Evolutionary conservation across 2,329 filamentous ascomycete species (phyloP).

Genomic region (Trichoderma afroharzianum): DNA sequence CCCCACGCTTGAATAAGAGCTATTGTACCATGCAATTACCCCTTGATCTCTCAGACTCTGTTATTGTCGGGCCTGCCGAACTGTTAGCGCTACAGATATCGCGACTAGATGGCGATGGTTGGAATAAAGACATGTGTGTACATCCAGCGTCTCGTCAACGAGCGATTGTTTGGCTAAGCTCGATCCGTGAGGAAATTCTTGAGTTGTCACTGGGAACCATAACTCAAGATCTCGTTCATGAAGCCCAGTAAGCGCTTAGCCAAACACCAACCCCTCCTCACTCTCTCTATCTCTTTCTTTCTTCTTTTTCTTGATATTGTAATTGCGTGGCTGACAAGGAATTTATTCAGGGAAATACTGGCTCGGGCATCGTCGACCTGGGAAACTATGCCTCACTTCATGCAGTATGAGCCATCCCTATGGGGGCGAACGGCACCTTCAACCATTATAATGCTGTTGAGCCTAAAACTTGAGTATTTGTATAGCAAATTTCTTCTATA

Average conservation of each 20-base stretch:
- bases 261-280: neutral
- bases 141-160: neutral
- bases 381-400: neutral
- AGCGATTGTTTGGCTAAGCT: neutral
- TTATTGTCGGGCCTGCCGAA: neutral
- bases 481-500: neutral
- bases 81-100: neutral
- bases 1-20: neutral
- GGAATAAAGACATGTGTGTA: neutral
- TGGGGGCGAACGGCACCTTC: neutral
- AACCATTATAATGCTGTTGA: neutral
- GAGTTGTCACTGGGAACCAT: neutral
- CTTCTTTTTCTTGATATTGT: neutral
- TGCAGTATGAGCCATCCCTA: neutral
- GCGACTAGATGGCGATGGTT: neutral
- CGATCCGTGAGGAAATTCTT: neutral
- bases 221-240: neutral
- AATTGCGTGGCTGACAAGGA: neutral
- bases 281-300: neutral
- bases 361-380: neutral
- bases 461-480: neutral
- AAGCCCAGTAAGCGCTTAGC: neutral
- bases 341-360: neutral
- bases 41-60: neutral
- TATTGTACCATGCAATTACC: neutral